A percentile compares a stretch with the other conserved stretches of the same genome.
Conservation (phyloP, 2,329 filamentous ascomycete species). For the Dothiorella sarmentorum region DNA sequence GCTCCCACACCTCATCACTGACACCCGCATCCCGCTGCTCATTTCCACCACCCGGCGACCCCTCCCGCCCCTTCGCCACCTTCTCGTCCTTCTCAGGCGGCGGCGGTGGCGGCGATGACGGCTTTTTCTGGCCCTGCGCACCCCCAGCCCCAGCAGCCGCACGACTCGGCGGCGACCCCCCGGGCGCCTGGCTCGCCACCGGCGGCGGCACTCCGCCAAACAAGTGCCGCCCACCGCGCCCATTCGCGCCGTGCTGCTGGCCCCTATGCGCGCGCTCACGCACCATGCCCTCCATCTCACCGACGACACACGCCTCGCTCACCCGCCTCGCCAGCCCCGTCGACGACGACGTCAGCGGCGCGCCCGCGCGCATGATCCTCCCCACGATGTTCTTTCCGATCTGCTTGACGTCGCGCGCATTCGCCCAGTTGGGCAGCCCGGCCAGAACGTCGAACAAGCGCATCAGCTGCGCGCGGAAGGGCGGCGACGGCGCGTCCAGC, state of each 20-base stretch:
- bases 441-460: constrained; percentile 43
- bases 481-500: constrained; percentile 24
- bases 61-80: background rate
- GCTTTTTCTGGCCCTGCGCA: background rate
- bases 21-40: background rate
- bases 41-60: too few relatives aligned
- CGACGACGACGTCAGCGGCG: too few relatives aligned
- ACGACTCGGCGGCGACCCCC: too few relatives aligned
- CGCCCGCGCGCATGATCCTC: constrained; percentile 26
- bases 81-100: background rate
- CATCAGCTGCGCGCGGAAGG: constrained; percentile 23
- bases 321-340: constrained; percentile 25
- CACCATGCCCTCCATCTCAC: constrained; percentile 31
- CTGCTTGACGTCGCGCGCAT: constrained; percentile 59
- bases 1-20: constrained; percentile 3
- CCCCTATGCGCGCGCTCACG: constrained; percentile 30
- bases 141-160: background rate
- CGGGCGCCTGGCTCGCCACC: too few relatives aligned
- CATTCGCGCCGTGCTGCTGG: background rate
- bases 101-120: constrained; percentile 7
- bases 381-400: constrained; percentile 52
- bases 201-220: background rate
- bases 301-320: constrained; percentile 26
- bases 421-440: constrained; percentile 55
- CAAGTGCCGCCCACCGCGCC: too few relatives aligned